Evolutionary conservation across 176 grass and related monocot genomes (phyloP).

Genomic region (Stipa capillata): DNA sequence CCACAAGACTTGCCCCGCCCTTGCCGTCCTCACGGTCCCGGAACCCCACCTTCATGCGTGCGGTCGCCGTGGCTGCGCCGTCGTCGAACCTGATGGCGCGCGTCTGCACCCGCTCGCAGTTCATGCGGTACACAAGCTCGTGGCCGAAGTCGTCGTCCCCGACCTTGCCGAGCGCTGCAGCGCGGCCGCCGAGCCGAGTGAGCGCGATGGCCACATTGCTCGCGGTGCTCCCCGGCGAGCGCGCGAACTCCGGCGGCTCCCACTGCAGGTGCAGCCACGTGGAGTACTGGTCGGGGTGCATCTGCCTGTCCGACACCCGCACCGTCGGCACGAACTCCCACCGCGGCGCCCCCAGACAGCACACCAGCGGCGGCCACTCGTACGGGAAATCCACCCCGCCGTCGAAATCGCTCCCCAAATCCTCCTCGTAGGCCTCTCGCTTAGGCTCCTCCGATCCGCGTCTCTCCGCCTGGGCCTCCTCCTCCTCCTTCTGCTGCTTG

Average conservation of each 20-base stretch:
- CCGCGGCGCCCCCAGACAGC: slow-evolving; percentile 70
- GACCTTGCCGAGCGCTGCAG: slow-evolving; percentile 74
- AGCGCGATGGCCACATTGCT: slow-evolving; percentile 78
- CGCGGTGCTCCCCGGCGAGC: slow-evolving; percentile 55
- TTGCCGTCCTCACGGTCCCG: slow-evolving; percentile 25
- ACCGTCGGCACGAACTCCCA: slow-evolving; percentile 87
- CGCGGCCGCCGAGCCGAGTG: slow-evolving; percentile 60
- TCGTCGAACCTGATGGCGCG: slow-evolving; percentile 53
- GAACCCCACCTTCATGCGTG: slow-evolving; percentile 71
- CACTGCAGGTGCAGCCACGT: slow-evolving; percentile 75
- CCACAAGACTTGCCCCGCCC: slow-evolving; percentile 51
- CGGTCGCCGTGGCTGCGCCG: slow-evolving; percentile 39
- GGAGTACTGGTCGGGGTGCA: slow-evolving; percentile 73
- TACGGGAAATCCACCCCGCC: slow-evolving; percentile 21
- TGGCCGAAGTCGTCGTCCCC: slow-evolving; percentile 76
- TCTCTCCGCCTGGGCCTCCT: background rate
- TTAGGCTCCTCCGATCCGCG: background rate
- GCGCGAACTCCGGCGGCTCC: slow-evolving; percentile 81
- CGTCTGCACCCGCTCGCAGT: slow-evolving; percentile 66
- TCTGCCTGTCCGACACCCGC: slow-evolving; percentile 73
- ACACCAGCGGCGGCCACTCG: slow-evolving; percentile 51
- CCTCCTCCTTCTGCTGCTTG: background rate
- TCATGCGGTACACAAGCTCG: slow-evolving; percentile 71
- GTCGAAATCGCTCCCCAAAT: background rate
- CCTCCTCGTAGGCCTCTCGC: background rate